A percentile compares a stretch with the other conserved stretches of the same genome.
Conservation (phyloP, 768 basidiomycete genomes). For the Tricholoma saponaceum region DNA sequence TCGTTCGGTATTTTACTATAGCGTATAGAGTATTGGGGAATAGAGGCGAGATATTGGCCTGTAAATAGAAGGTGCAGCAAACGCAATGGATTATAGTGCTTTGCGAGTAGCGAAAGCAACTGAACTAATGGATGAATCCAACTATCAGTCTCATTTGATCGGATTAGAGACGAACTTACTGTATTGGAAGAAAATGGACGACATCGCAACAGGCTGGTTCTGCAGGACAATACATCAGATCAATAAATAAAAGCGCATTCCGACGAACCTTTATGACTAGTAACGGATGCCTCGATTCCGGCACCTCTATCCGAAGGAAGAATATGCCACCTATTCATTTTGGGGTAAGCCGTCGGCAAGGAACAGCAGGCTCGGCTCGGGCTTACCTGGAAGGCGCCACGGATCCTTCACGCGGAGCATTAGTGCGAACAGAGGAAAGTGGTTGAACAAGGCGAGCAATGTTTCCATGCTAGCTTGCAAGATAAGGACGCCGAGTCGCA, state of each 20-base stretch:
- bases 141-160: neutral
- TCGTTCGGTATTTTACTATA: constrained; percentile 23
- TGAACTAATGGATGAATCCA: constrained; percentile 29
- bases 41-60: constrained; percentile 47
- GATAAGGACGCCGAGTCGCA: constrained; percentile 49
- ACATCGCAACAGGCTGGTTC: constrained; percentile 51
- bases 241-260: neutral
- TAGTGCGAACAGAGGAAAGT: constrained; percentile 88
- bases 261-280: constrained; percentile 30
- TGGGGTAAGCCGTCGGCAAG: neutral
- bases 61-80: constrained; percentile 43
- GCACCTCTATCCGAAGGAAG: constrained; percentile 24
- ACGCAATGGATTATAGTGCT: constrained; percentile 57
- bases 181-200: constrained; percentile 56
- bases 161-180: constrained; percentile 29
- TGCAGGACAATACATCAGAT: constrained; percentile 15
- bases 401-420: constrained; percentile 85
- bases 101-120: constrained; percentile 45
- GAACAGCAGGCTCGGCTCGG: neutral
- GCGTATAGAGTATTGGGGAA: constrained; percentile 38
- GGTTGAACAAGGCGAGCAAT: constrained; percentile 76
- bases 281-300: constrained; percentile 14
- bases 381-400: constrained; percentile 70
- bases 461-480: constrained; percentile 63
- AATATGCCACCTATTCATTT: constrained; percentile 26